Conservation (phyloP, 2,329 filamentous ascomycete species). For the Aspergillus carbonarius region DNA sequence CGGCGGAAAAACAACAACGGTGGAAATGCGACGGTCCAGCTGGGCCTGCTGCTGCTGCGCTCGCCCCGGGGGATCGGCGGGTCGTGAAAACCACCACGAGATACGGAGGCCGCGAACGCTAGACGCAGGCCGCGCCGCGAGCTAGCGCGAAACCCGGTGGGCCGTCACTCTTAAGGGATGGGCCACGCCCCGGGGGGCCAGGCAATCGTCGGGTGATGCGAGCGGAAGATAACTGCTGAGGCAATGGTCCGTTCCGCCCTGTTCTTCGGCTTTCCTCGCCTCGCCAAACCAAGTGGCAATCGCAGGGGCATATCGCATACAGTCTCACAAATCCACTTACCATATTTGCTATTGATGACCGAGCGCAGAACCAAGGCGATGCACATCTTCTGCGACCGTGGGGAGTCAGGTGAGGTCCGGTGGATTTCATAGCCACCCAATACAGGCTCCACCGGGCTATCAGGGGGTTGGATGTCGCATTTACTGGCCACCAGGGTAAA, state of each 20-base stretch:
- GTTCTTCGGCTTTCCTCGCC: not conserved
- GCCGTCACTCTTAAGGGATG: constrained; percentile 18
- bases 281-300: not conserved
- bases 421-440: constrained; percentile 70
- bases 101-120: constrained; percentile 27
- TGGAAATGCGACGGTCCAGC: constrained; percentile 1
- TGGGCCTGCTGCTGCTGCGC: constrained; percentile 7
- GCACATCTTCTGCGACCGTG: constrained; percentile 72
- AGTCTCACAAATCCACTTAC: constrained; percentile 51
- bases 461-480: constrained; percentile 73
- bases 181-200: not conserved
- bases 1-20: constrained; percentile 1
- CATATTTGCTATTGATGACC: constrained; percentile 65
- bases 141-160: constrained; percentile 29
- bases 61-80: constrained; percentile 16
- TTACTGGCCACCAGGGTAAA: constrained; percentile 84
- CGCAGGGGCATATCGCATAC: not conserved
- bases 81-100: constrained; percentile 16
- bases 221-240: not conserved
- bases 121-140: constrained; percentile 21
- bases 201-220: not conserved
- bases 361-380: constrained; percentile 73
- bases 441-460: constrained; percentile 70
- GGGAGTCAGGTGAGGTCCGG: constrained; percentile 67
- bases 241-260: not conserved